Evolutionary conservation across 2,329 filamentous ascomycete genomes (phyloP), one percentile per base, ranked within the genome.

Genomic region (Penicillium janthinellum): DNA sequence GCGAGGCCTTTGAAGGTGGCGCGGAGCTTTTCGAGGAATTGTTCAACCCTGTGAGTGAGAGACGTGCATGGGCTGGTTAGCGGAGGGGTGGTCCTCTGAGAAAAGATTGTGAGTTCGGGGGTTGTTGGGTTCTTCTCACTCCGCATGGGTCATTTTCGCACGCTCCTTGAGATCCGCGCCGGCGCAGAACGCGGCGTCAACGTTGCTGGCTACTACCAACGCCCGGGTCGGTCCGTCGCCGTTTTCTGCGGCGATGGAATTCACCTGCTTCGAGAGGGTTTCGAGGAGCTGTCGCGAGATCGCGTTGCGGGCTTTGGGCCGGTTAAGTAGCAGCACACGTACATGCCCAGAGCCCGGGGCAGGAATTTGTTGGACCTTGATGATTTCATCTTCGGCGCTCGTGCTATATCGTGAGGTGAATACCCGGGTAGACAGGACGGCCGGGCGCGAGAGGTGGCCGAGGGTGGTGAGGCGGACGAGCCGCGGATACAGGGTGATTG

Each of bases 141-240:
- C 90, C 68, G 92, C 85, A 61, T 83, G 84, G 0, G 86, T 88
- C 77, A 97, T 95, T 4, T 83, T 85, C 59, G 85, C 84, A 31
- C 94, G 82, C 81, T 97, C 94, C 74, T 97, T 98, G 70, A 99
- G 78, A 73, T 99, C 95, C 4, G 95, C 95, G 39, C 95, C 95
- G 0, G 95, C 92, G 77, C 95, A 99, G 76, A 99, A 99, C 69
- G 88, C 90, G 25, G 86, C 83, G 68, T 97, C 91, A n/a, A 91
- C 84, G 42, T 91, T 91, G 71, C 91, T 96, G 11, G 91, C 90
- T 15, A 99, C 70, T 42, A 99, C 86, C 67, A 99, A 75, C 2
- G 91, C 94, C 65, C 95, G 82, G 15, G 93, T 97, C 17, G 81
- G 77, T 3, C 84, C 85, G 25, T 76, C 77, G 5, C 81, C 82